Evolutionary conservation across 768 basidiomycete genomes (phyloP).

Genomic region (Hygrocybe punicea): DNA sequence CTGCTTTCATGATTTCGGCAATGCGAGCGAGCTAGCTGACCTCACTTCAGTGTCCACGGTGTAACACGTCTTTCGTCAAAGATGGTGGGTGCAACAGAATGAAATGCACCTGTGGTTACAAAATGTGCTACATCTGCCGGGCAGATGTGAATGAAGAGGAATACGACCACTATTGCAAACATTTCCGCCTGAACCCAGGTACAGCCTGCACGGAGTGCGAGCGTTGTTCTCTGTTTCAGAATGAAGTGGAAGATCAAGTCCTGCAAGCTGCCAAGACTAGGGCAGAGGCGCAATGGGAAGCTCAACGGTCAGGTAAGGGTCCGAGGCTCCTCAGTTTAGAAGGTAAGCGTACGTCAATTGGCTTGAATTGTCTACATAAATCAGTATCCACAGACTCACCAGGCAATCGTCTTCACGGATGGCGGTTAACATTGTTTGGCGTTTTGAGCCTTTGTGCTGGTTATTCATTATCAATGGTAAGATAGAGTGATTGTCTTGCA

Average conservation of each 20-base stretch:
- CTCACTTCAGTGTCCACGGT: neutral
- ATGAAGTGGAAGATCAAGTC: neutral
- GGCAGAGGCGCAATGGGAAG: slow-evolving; percentile 1
- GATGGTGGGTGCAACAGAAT: slow-evolving; percentile 4
- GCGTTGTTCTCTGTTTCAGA: neutral
- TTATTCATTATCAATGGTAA: neutral
- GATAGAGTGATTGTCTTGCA: neutral
- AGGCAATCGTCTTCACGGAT: neutral
- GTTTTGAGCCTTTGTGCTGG: too few species aligned
- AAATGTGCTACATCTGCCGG: slow-evolving; percentile 6
- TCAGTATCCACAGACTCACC: neutral
- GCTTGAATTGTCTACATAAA: neutral
- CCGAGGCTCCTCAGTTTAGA: neutral
- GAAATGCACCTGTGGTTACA: neutral
- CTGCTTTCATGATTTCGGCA: neutral
- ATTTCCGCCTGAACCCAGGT: slow-evolving; percentile 3
- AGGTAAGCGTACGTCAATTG: neutral
- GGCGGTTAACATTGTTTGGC: neutral
- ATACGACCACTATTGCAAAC: slow-evolving; percentile 4
- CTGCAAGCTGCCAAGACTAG: neutral
- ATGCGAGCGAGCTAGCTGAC: too few species aligned
- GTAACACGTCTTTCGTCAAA: slow-evolving; percentile 1
- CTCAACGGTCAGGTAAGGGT: neutral
- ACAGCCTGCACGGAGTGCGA: neutral
- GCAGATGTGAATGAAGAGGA: neutral